Evolutionary conservation across 352 stramenopile species (phyloP), one percentile per base, ranked within the genome.

Genomic region (Halophytophthora batemanensis): DNA sequence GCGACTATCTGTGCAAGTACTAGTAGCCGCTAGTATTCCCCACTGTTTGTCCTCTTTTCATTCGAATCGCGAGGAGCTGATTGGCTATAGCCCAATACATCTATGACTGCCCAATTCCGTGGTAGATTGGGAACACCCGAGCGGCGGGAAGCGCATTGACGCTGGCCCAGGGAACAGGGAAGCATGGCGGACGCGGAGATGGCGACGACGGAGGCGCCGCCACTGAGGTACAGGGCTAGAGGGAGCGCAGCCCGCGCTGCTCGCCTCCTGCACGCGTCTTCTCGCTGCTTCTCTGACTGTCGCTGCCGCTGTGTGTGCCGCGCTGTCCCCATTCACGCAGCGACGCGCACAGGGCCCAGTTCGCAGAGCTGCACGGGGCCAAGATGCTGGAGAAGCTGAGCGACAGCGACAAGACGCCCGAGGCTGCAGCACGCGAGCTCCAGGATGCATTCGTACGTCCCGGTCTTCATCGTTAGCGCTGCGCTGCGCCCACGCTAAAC

Each of bases 301-400:
- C 45, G 22, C 13, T 37, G 33, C 6, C 43, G 21, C 28, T 28
- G 18, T 1, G 14, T 22, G 15, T 21, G 28, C 33, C 15, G 29
- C 40, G 54, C 25, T 31, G 25, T 31, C 31, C 52, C 17, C 46
- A 36, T 14, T 14, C 22, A 29, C 42, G n/a, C 21, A 45, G 59
- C 25, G 64, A 64, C 42, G n/a, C 41, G 4, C 36, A 17, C 13
- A 43, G 62, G 45, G 51, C 38, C 31, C 63, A 71, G 12, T 77
- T 89, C 37, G 53, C 59, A 1, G 69, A 65, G 31, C 62, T 90
- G 21, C 83, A 78, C 43, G 63, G 66, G 41, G 56, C 69, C 19
- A 71, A 76, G 18, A n/a, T 74, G 23, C 44, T 66, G 7, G 50
- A 52, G 12, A 71, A 64, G 14, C 50, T 74, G 23, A 45, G 48